Percentiles rank a stretch among this genome's conserved stretches.
These are phyloP conservation scores for Keithomyces neogunnii DNA, from an alignment of 2,329 filamentous ascomycete genomes.

Conservation along the genomic window DNA sequence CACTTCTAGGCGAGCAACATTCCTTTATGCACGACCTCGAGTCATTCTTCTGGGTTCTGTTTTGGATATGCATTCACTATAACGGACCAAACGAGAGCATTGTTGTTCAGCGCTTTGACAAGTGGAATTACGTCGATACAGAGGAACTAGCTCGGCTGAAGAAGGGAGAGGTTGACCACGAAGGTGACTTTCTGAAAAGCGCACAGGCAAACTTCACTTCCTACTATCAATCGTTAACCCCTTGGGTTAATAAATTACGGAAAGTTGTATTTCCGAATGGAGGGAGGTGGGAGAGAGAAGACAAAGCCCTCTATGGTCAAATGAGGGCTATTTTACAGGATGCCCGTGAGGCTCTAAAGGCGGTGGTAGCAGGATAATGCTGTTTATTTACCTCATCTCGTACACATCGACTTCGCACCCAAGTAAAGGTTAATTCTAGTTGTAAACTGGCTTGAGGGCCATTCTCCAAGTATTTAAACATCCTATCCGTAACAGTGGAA, in stretches of 20 bases:
- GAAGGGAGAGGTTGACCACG: conserved; percentile 12
- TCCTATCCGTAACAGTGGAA: no score
- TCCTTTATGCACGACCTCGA: conserved; percentile 37
- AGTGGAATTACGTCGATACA: conserved; percentile 27
- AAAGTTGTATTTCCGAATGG: conserved; percentile 25
- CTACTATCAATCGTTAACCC: conserved; percentile 27
- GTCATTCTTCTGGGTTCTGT: conserved; percentile 38
- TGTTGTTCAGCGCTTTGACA: conserved; percentile 18
- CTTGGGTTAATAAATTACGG: conserved; percentile 29
- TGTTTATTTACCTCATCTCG: no score
- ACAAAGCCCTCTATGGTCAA: no score
- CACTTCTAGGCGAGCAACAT: conserved; percentile 29
- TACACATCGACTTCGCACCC: no score
- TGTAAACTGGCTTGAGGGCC: no score
- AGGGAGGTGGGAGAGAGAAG: conserved; percentile 16
- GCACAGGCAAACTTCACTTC: conserved; percentile 20
- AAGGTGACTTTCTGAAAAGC: conserved; percentile 20
- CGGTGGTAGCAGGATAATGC: no score
- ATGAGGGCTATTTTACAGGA: no score
- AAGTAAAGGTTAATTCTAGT: no score
- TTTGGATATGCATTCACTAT: no score
- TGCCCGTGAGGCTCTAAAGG: no score
- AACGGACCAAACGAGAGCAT: no score
- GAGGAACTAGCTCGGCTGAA: conserved; percentile 16
- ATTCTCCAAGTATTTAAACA: no score